Evolutionary conservation across 1,284 basidiomycete genomes (phyloP).

Genomic region (Nidula niveotomentosa): DNA sequence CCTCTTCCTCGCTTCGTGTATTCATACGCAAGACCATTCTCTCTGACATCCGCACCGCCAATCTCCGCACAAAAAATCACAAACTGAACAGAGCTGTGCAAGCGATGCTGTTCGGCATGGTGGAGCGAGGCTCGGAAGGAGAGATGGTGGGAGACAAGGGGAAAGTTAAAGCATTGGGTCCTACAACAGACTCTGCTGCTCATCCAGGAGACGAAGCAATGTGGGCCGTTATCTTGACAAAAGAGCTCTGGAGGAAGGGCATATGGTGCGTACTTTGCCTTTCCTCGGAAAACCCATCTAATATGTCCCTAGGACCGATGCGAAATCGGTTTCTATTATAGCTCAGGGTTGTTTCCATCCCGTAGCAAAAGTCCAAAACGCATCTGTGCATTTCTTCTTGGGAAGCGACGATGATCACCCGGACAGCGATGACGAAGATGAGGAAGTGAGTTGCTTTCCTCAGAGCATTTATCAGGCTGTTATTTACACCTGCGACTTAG

Average conservation of each 20-base stretch:
- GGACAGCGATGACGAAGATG: conserved; percentile 74
- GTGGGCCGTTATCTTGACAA: conserved; percentile 96
- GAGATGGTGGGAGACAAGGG: conserved; percentile 84
- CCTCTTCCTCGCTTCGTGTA: conserved; percentile 80
- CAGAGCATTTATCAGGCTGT: not conserved
- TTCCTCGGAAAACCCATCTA: not conserved
- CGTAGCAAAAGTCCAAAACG: conserved; percentile 92
- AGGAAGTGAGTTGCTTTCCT: conserved; percentile 27
- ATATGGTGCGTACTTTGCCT: conserved; percentile 30
- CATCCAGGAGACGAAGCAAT: conserved; percentile 84
- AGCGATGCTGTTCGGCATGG: conserved; percentile 94
- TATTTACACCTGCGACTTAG: conserved; percentile 27
- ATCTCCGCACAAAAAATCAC: conserved; percentile 89
- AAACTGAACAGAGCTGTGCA: conserved; percentile 97
- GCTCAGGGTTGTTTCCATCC: conserved; percentile 95
- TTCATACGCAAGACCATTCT: conserved; percentile 95
- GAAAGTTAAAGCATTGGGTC: conserved; percentile 51
- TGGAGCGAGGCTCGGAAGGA: conserved; percentile 86
- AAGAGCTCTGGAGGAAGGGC: conserved; percentile 66
- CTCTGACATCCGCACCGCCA: conserved; percentile 94
- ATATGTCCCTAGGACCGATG: conserved; percentile 67
- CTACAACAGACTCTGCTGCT: conserved; percentile 40
- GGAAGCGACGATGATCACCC: conserved; percentile 75
- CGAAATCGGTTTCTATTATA: conserved; percentile 93
- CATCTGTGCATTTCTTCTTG: conserved; percentile 97